Evolutionary conservation across 2,329 filamentous ascomycete genomes (phyloP).

Genomic region (Colletotrichum nymphaeae): DNA sequence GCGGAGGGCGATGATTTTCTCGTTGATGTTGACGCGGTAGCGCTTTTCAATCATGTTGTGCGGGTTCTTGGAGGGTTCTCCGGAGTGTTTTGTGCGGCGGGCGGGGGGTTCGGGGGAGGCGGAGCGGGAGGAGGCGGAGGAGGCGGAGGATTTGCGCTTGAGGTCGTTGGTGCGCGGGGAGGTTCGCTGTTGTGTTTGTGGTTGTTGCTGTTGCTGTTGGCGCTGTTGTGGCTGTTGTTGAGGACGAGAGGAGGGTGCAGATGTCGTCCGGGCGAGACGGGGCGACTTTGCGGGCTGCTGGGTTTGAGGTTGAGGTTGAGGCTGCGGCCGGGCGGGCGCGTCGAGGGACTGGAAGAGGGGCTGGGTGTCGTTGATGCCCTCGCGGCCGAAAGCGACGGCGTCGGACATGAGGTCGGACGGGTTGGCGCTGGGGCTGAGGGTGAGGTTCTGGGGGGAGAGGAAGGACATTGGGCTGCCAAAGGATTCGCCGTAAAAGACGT

Average conservation of each 20-base stretch:
- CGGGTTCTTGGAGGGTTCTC: constrained; percentile 75
- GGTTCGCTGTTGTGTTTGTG: constrained; percentile 19
- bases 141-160: constrained; percentile 47
- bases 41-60: constrained; percentile 90
- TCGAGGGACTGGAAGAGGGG: constrained; percentile 41
- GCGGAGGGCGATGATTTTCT: constrained; percentile 81
- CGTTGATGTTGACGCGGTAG: constrained; percentile 85
- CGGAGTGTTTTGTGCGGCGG: constrained; percentile 42
- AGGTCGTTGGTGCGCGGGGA: constrained; percentile 40
- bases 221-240: neutral
- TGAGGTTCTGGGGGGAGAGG: constrained; percentile 40
- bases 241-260: neutral
- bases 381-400: constrained; percentile 39
- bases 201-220: constrained; percentile 15
- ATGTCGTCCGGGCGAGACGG: constrained; percentile 4
- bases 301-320: neutral
- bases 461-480: constrained; percentile 42
- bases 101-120: constrained; percentile 54
- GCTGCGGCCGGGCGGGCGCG: constrained; percentile 7
- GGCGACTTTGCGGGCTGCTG: constrained; percentile 4
- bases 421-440: constrained; percentile 48
- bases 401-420: constrained; percentile 45
- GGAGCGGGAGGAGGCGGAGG: constrained; percentile 43
- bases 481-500: constrained; percentile 46
- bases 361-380: constrained; percentile 40